Evolutionary conservation across 2,329 filamentous ascomycete species (phyloP).

Genomic region (Claviceps citrina): DNA sequence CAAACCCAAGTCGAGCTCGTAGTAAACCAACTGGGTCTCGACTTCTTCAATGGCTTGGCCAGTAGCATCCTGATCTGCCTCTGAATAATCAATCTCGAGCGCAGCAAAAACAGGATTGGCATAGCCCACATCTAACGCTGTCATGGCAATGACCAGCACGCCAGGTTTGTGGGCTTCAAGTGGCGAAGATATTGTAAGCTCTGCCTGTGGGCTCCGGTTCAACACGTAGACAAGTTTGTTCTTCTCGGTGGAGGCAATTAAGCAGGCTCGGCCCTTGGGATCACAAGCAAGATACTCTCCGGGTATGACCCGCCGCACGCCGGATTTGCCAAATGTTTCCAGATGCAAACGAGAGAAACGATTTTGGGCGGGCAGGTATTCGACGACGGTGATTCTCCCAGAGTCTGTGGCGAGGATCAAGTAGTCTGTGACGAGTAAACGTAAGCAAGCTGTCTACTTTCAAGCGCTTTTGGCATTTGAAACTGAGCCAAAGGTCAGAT

Average conservation of each 20-base stretch:
- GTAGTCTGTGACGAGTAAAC: slow-evolving; percentile 50
- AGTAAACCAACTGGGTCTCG: slow-evolving; percentile 89
- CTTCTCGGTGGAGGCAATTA: slow-evolving; percentile 91
- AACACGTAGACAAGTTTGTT: slow-evolving; percentile 99
- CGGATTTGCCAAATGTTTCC: slow-evolving; percentile 97
- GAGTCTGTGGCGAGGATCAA: slow-evolving; percentile 93
- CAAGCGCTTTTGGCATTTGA: neutral
- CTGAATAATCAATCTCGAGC: slow-evolving; percentile 83
- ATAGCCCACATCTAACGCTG: slow-evolving; percentile 86
- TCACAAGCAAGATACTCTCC: slow-evolving; percentile 94
- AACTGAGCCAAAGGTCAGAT: neutral
- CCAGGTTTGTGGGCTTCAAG: slow-evolving; percentile 90
- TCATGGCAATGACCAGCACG: slow-evolving; percentile 75
- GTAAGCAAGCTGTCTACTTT: slow-evolving; percentile 12
- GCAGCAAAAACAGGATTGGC: slow-evolving; percentile 94
- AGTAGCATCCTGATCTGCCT: slow-evolving; percentile 79
- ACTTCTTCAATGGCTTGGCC: slow-evolving; percentile 66
- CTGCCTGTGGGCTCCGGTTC: slow-evolving; percentile 85
- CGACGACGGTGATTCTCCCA: slow-evolving; percentile 82
- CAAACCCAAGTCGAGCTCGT: slow-evolving; percentile 88
- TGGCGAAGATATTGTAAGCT: slow-evolving; percentile 91
- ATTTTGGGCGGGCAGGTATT: slow-evolving; percentile 77
- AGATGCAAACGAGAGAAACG: slow-evolving; percentile 79
- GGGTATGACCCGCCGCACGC: slow-evolving; percentile 79
- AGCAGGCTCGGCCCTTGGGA: slow-evolving; percentile 84